Conservation (phyloP, 768 basidiomycete species). For the Gyrodon lividus region DNA sequence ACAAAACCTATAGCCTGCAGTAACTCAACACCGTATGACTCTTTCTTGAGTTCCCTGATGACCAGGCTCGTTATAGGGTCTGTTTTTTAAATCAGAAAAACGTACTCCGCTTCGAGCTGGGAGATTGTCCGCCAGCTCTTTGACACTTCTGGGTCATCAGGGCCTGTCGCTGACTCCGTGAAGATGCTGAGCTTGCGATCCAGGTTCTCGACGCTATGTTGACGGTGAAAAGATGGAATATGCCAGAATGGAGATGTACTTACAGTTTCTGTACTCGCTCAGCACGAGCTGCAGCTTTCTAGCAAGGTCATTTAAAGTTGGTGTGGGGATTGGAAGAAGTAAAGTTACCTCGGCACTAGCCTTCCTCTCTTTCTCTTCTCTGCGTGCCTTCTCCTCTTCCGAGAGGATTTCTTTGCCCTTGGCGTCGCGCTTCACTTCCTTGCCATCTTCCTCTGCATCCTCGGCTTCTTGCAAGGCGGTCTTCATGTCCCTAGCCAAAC, state of each 20-base stretch:
- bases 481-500: slow-evolving; percentile 90
- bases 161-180: slow-evolving; percentile 75
- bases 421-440: slow-evolving; percentile 46
- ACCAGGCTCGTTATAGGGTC: slow-evolving; percentile 6
- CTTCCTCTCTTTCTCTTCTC: slow-evolving; percentile 70
- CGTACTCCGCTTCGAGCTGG: slow-evolving; percentile 78
- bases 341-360: slow-evolving; percentile 61
- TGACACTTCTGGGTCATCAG: slow-evolving; percentile 66
- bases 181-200: slow-evolving; percentile 84
- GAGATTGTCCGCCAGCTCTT: slow-evolving; percentile 77
- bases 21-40: slow-evolving; percentile 86
- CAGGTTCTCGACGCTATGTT: slow-evolving; percentile 58
- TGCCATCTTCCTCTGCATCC: slow-evolving; percentile 54
- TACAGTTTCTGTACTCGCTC: slow-evolving; percentile 71
- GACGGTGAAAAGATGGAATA: slow-evolving; percentile 3
- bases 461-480: slow-evolving; percentile 85
- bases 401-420: slow-evolving; percentile 53
- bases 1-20: slow-evolving; percentile 86
- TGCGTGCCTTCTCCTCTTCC: slow-evolving; percentile 72
- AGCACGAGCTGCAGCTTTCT: slow-evolving; percentile 81
- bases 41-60: slow-evolving; percentile 72
- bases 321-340: slow-evolving; percentile 1
- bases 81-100: slow-evolving; percentile 12
- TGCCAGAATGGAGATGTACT: not conserved
- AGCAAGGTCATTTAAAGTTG: slow-evolving; percentile 13